phyloP scores from a whole-genome alignment of 2,329 filamentous ascomycete species.

The Fusarium tuaranense region DNA sequence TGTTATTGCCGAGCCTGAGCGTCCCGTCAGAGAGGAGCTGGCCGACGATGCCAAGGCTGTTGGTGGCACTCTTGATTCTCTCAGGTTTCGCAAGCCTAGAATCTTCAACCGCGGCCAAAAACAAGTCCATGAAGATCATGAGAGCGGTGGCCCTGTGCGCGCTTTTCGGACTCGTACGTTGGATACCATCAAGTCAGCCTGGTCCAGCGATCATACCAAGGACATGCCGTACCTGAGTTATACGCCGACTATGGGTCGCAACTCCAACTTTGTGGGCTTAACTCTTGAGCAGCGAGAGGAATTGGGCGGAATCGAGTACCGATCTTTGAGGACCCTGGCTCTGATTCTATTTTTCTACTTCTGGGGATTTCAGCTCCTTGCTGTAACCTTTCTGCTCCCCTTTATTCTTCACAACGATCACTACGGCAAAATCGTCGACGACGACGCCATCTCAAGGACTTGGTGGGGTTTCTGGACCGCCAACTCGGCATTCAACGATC shows the following conservation, averaged over 20 bases:
- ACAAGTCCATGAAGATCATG: slow-evolving; percentile 52
- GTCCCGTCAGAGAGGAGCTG: slow-evolving; percentile 51
- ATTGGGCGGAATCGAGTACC: slow-evolving; percentile 95
- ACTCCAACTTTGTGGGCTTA: slow-evolving; percentile 90
- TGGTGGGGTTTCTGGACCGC: slow-evolving; percentile 97
- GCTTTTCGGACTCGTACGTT: slow-evolving; percentile 62
- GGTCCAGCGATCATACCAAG: slow-evolving; percentile 65
- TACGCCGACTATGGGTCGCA: slow-evolving; percentile 90
- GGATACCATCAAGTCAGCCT: slow-evolving; percentile 67
- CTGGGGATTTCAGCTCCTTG: slow-evolving; percentile 83
- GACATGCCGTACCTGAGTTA: slow-evolving; percentile 93
- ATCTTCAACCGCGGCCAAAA: slow-evolving; percentile 53
- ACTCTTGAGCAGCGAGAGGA: slow-evolving; percentile 94
- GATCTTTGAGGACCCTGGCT: slow-evolving; percentile 87
- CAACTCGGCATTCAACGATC: slow-evolving; percentile 90
- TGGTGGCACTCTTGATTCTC: slow-evolving; percentile 52
- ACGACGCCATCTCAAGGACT: slow-evolving; percentile 70
- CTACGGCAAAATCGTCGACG: slow-evolving; percentile 75
- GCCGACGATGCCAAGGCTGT: slow-evolving; percentile 57
- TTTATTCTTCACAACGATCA: slow-evolving; percentile 78
- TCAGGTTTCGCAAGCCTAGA: slow-evolving; percentile 60
- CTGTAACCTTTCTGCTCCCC: slow-evolving; percentile 77
- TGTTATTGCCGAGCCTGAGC: slow-evolving; percentile 73
- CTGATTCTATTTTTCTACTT: slow-evolving; percentile 84
- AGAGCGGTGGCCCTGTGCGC: slow-evolving; percentile 40